phyloP scores from a whole-genome alignment of 495 filamentous ascomycete species.

The Staphylotrichum tortipilum region DNA sequence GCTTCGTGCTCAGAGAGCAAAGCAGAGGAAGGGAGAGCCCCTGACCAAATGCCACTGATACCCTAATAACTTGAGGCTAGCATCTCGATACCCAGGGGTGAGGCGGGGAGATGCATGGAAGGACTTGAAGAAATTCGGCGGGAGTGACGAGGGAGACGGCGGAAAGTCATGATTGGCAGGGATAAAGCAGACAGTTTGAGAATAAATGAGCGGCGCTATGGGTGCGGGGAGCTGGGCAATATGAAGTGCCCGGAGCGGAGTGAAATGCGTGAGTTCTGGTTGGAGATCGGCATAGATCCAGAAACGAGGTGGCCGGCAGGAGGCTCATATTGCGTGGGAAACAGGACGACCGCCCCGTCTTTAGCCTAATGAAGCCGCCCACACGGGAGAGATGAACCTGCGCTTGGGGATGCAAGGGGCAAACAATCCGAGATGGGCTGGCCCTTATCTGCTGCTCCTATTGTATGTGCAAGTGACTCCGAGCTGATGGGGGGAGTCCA shows the following conservation, averaged over 20 bases:
- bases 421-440: too few relatives aligned
- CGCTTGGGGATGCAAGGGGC: not conserved
- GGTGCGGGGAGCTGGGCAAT: conserved; percentile 12
- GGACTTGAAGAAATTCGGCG: conserved; percentile 8
- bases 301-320: conserved; percentile 10
- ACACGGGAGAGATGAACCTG: not conserved
- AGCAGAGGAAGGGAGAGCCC: not conserved
- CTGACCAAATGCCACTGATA: too few relatives aligned
- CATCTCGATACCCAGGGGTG: too few relatives aligned
- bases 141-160: conserved; percentile 6
- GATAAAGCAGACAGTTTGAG: conserved; percentile 16
- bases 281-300: conserved; percentile 4
- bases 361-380: conserved; percentile 6
- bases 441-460: too few relatives aligned
- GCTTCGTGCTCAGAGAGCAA: too few relatives aligned
- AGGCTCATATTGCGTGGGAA: not conserved
- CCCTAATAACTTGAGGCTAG: conserved; percentile 10
- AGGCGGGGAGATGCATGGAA: conserved; percentile 7
- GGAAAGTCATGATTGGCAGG: conserved; percentile 20
- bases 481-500: too few relatives aligned
- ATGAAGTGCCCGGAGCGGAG: conserved; percentile 19
- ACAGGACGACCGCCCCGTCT: not conserved
- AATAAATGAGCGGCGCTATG: conserved; percentile 14
- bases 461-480: too few relatives aligned
- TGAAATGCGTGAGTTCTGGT: conserved; percentile 1